These are phyloP conservation scores for Exidia glandulosa DNA, from an alignment of 768 basidiomycete species.

Conservation along the genomic window DNA sequence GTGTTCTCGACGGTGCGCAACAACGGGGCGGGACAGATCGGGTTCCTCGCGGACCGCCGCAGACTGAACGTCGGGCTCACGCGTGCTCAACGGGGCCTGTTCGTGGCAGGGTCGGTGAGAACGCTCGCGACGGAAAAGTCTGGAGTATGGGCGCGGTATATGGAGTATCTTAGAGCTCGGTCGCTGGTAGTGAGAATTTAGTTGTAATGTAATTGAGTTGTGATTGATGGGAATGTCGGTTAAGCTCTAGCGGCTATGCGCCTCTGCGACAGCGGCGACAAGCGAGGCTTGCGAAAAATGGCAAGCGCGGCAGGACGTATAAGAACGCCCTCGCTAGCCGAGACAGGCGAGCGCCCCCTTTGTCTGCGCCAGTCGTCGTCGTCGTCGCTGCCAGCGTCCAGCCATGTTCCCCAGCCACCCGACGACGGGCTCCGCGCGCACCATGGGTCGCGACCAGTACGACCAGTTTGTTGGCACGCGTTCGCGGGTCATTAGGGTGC, in stretches of 20 bases:
- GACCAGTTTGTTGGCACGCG: slow-evolving; percentile 34
- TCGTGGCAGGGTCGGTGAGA: slow-evolving; percentile 62
- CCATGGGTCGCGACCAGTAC: slow-evolving; percentile 5
- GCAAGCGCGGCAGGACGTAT: slow-evolving; percentile 2
- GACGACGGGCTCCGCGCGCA: slow-evolving; percentile 1
- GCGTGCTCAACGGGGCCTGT: slow-evolving; percentile 74
- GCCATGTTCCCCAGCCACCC: slow-evolving; percentile 3
- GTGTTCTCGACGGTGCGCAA: slow-evolving; percentile 86
- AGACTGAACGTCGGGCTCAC: slow-evolving; percentile 87
- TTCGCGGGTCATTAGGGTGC: slow-evolving; percentile 44
- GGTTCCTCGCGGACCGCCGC: slow-evolving; percentile 79
- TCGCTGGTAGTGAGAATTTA: not conserved
- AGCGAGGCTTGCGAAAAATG: not conserved
- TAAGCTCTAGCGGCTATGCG: not conserved
- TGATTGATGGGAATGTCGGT: not conserved
- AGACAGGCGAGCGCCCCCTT: not conserved
- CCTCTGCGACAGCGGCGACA: not conserved
- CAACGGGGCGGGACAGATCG: slow-evolving; percentile 66
- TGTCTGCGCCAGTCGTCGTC: not conserved
- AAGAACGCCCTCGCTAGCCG: not conserved
- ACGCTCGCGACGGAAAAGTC: slow-evolving; percentile 43
- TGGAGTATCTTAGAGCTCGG: slow-evolving; percentile 31
- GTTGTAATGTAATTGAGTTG: not conserved
- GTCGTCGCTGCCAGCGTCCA: not conserved
- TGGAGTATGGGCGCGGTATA: slow-evolving; percentile 53